These are phyloP conservation scores for Triticum timopheevii DNA, from an alignment of 176 grass and related monocot species.

Conservation along the genomic window DNA sequence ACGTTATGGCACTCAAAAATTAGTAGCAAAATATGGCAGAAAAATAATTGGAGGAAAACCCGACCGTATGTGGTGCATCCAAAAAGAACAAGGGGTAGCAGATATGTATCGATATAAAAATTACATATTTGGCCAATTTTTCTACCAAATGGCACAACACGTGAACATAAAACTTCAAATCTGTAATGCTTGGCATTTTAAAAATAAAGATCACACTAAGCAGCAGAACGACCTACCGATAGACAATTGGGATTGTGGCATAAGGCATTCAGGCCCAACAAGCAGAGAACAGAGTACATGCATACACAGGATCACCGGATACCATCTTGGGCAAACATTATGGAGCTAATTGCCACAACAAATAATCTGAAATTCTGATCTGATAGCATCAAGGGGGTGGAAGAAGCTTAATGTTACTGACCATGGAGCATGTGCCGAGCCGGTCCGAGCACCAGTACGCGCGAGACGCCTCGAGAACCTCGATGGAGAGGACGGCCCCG, in stretches of 20 bases:
- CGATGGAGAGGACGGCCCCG: constrained; percentile 68
- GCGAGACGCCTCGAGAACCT: constrained; percentile 71
- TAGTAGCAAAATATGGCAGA: no score
- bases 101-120: no score
- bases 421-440: constrained; percentile 67
- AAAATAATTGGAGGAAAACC: no score
- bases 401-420: constrained; percentile 39
- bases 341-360: not conserved
- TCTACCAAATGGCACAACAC: no score
- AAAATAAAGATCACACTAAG: not conserved
- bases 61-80: no score
- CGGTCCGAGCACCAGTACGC: constrained; percentile 69
- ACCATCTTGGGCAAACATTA: not conserved
- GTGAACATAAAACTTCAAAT: no score
- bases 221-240: not conserved
- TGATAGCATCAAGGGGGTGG: not conserved
- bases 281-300: not conserved
- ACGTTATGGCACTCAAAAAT: no score
- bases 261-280: not conserved
- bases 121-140: no score
- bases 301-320: not conserved
- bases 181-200: no score
- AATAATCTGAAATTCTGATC: not conserved
- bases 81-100: no score
- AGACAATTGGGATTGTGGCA: not conserved